Conservation (phyloP, 73 alveolate species). For the Urostyla sp. region DNA sequence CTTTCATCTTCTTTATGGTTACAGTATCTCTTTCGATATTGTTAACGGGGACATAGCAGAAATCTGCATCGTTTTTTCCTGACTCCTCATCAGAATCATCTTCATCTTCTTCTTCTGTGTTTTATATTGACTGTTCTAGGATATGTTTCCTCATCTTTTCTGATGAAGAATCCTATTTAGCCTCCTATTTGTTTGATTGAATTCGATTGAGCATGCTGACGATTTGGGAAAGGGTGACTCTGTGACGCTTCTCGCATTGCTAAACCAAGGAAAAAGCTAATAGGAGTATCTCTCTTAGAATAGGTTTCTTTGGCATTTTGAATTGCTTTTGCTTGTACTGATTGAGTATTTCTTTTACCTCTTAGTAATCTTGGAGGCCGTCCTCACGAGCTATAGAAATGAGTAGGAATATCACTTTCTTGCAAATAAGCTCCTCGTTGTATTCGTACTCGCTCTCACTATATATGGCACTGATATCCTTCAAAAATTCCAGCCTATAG, state of each 20-base stretch:
- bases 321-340: not conserved
- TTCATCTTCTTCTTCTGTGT: slow-evolving; percentile 20
- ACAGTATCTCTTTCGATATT: slow-evolving; percentile 50
- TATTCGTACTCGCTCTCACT: slow-evolving; percentile 31
- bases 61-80: not conserved
- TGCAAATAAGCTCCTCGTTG: slow-evolving; percentile 14
- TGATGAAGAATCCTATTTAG: too few relatives aligned
- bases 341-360: not conserved
- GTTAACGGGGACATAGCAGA: slow-evolving; percentile 39
- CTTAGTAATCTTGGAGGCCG: slow-evolving; percentile 1
- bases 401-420: slow-evolving; percentile 31
- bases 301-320: slow-evolving; percentile 10
- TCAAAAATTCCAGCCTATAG: slow-evolving; percentile 15
- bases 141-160: too few relatives aligned
- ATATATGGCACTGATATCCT: not conserved
- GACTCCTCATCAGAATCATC: not conserved
- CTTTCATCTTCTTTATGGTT: slow-evolving; percentile 20
- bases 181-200: too few relatives aligned
- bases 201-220: too few relatives aligned
- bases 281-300: not conserved
- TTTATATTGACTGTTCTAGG: slow-evolving; percentile 1
- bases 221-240: too few relatives aligned
- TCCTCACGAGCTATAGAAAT: slow-evolving; percentile 12
- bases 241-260: not conserved
- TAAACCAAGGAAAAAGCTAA: not conserved